Percentiles rank a stretch among this genome's conserved stretches.
These are phyloP conservation scores for Candida sp. DNA, from an alignment of 1,139 yeast species.

Conservation along the genomic window DNA sequence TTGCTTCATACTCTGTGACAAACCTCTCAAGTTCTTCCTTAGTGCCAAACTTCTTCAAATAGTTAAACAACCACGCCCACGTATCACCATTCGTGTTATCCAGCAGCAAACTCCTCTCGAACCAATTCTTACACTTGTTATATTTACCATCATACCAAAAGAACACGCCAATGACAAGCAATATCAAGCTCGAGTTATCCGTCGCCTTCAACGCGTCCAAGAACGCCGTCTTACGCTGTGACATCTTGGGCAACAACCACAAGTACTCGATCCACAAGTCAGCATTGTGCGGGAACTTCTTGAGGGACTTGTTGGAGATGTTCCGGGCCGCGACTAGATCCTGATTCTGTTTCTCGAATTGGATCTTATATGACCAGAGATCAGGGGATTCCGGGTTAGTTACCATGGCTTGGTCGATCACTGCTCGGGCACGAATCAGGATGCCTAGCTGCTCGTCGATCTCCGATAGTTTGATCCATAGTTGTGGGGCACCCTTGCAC, in stretches of 20 bases:
- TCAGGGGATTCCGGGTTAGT: conserved; percentile 51
- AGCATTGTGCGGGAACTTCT: conserved; percentile 62
- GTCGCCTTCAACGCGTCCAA: conserved; percentile 77
- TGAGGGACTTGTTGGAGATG: conserved; percentile 63
- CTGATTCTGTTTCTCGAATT: conserved; percentile 56
- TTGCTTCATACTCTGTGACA: conserved; percentile 26
- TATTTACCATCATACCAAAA: conserved; percentile 74
- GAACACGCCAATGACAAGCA: conserved; percentile 67
- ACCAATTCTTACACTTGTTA: conserved; percentile 74
- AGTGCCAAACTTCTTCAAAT: conserved; percentile 25
- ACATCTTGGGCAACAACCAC: conserved; percentile 50
- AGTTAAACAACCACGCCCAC: conserved; percentile 74
- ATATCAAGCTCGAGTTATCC: conserved; percentile 59
- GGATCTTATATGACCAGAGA: conserved; percentile 63
- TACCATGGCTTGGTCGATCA: conserved; percentile 69
- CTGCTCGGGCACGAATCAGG: conserved; percentile 68
- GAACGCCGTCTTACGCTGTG: conserved; percentile 66
- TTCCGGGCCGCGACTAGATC: conserved; percentile 59
- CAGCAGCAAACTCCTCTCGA: conserved; percentile 64
- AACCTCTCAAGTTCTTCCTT: conserved; percentile 21
- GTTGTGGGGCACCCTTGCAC: conserved; percentile 42
- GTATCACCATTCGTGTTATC: conserved; percentile 70
- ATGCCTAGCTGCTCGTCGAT: conserved; percentile 50
- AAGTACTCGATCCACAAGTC: conserved; percentile 67
- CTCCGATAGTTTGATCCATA: conserved; percentile 64